A percentile compares a stretch with the other conserved stretches of the same genome.
phyloP scores from a whole-genome alignment of 129 eudicot genomes.

The Oenanthe sinensis region DNA sequence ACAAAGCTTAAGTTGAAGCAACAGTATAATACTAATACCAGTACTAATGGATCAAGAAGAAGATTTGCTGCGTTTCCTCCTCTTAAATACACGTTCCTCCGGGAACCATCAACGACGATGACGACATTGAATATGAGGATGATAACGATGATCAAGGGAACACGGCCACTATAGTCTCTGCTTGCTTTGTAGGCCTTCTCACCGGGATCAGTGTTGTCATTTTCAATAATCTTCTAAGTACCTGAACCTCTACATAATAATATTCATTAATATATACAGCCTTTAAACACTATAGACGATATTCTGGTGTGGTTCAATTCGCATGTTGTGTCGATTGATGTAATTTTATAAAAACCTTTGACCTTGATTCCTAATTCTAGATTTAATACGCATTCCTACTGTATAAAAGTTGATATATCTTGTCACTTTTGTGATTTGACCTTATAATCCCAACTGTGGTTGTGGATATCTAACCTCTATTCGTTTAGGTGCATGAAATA shows the following conservation, averaged over 20 bases:
- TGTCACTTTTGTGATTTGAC: constrained; percentile 2
- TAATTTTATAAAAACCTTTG: too few relatives aligned
- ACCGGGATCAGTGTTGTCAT: constrained; percentile 73
- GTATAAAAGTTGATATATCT: background rate
- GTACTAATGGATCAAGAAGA: background rate
- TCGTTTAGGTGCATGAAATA: constrained; percentile 74
- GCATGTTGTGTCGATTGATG: too few relatives aligned
- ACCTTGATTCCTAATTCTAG: background rate
- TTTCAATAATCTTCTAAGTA: constrained; percentile 51
- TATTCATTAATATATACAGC: too few relatives aligned
- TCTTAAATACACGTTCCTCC: background rate
- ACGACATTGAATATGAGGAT: background rate
- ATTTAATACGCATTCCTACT: background rate
- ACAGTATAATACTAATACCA: too few relatives aligned
- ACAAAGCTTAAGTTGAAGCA: background rate
- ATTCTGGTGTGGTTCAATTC: too few relatives aligned
- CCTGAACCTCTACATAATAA: too few relatives aligned
- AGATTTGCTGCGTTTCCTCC: background rate
- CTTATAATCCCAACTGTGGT: constrained; percentile 4
- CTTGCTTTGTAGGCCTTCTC: constrained; percentile 77
- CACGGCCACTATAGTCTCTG: constrained; percentile 40
- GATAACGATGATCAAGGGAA: constrained; percentile 20
- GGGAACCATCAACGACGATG: background rate
- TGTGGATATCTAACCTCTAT: constrained; percentile 14
- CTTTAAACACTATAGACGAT: too few relatives aligned